These are phyloP conservation scores for Bruguiera hainesii DNA, from an alignment of 441 rosid species.

Conservation along the genomic window DNA sequence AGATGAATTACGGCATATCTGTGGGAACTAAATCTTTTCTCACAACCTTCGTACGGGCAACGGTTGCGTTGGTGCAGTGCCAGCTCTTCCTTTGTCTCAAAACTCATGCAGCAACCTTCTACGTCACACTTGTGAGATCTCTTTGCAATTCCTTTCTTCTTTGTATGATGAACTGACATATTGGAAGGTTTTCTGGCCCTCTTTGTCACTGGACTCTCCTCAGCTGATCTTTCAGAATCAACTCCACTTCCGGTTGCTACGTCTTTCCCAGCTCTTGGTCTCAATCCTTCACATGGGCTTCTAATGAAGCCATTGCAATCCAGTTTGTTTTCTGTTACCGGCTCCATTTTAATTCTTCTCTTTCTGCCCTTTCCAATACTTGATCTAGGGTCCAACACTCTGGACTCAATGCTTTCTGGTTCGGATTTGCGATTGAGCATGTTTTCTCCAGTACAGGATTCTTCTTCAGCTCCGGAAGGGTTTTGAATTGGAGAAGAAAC, in stretches of 20 bases:
- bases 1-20: conserved; percentile 75
- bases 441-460: conserved; percentile 9
- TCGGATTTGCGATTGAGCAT: conserved; percentile 27
- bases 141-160: conserved; percentile 33
- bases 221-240: conserved; percentile 22
- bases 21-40: conserved; percentile 85
- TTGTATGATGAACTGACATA: conserved; percentile 22
- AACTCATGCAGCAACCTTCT: conserved; percentile 89
- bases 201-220: conserved; percentile 36
- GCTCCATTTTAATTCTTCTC: conserved; percentile 51
- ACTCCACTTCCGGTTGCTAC: conserved; percentile 21
- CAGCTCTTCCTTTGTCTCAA: conserved; percentile 63
- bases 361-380: conserved; percentile 41
- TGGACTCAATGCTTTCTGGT: conserved; percentile 21
- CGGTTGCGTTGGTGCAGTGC: conserved; percentile 68
- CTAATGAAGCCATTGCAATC: conserved; percentile 49
- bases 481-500: conserved; percentile 24
- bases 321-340: conserved; percentile 31
- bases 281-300: conserved; percentile 98
- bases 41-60: conserved; percentile 79
- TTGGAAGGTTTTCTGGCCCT: conserved; percentile 35
- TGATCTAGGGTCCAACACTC: conserved; percentile 19
- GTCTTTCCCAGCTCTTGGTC: conserved; percentile 63
- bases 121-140: conserved; percentile 55
- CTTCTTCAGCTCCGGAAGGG: conserved; percentile 31